Percentiles rank a stretch among this genome's conserved stretches.
Evolutionary conservation across 2,329 filamentous ascomycete species (phyloP).

Genomic region (Dactylellina cionopaga): DNA sequence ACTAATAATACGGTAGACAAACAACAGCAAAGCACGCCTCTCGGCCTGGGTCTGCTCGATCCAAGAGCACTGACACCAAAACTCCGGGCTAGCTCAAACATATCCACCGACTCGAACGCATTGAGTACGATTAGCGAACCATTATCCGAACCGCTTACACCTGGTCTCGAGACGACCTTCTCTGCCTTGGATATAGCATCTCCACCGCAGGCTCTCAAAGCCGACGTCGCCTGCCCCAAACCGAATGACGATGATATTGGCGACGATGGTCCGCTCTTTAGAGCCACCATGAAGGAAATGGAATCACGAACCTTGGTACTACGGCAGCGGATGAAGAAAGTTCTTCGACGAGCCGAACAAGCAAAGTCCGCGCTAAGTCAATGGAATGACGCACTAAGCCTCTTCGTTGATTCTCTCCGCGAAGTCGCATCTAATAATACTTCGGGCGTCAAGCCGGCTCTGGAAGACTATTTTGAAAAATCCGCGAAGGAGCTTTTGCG

Average conservation of each 20-base stretch:
- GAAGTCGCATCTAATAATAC: constrained; percentile 86
- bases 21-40: constrained; percentile 22
- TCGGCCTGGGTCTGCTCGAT: constrained; percentile 42
- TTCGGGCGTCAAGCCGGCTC: constrained; percentile 93
- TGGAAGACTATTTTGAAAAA: constrained; percentile 98
- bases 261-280: constrained; percentile 93
- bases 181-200: constrained; percentile 47
- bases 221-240: constrained; percentile 86
- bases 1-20: constrained; percentile 34
- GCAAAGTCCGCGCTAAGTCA: constrained; percentile 80
- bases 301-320: constrained; percentile 97
- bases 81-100: constrained; percentile 36
- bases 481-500: constrained; percentile 88
- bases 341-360: constrained; percentile 91
- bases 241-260: constrained; percentile 83
- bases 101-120: constrained; percentile 47
- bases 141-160: constrained; percentile 54
- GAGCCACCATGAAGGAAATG: constrained; percentile 93
- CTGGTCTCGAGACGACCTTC: constrained; percentile 50
- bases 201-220: constrained; percentile 66
- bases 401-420: constrained; percentile 84
- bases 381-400: constrained; percentile 84
- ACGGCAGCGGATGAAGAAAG: constrained; percentile 93
- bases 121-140: constrained; percentile 35
- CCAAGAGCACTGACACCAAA: constrained; percentile 34